Evolutionary conservation across 139 green algal genomes (phyloP), one percentile per base, ranked within the genome.

Genomic region (Chlamydomonas incerta): DNA sequence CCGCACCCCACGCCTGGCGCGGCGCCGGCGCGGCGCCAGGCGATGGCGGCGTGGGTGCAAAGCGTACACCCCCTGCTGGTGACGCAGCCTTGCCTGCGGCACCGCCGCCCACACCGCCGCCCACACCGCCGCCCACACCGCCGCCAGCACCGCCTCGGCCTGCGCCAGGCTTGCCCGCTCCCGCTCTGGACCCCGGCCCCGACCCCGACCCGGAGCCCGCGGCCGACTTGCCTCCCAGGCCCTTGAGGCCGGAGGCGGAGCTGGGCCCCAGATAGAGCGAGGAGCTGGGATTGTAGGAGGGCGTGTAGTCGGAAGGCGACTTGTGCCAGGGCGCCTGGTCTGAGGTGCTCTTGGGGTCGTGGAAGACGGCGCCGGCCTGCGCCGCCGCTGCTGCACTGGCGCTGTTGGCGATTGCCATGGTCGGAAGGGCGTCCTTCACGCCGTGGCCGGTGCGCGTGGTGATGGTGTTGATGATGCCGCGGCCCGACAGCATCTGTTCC

Each of bases 391-490:
- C 63, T 1, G n/a, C 63, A 1, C 29, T 10, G 13, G 29, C 63
- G 29, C 4, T 1, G 63, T 35, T 70, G 2, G 29, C 63, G 29
- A 29, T 2, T 3, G 15, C 66, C 31, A 85, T 10, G 3, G 65
- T 85, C 31, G 79, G 79, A n/a, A 85, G 58, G 4, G 66, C 47
- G 31, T 75, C 79, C 3, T 1, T 31, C n/a, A 75, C 41, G 9
- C 65, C 34, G 35, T 31, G 26, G 31, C 66, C 79, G 14, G 3
- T 14, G 37, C 79, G 47, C 8, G 79, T 85, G 24, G 46, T 85
- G 23, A 0, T 5, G 2, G 79, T 68, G 79, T 85, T 66, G 66
- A 85, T 50, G 18, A 55, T 15, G 79, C 26, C 26, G 31, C 79
- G 34, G 47, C 46, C 60, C 60, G 24, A 3, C 20, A 76, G 46